These are phyloP conservation scores for Penicillium sp. DNA, from an alignment of 2,329 filamentous ascomycete genomes.

Conservation along the genomic window DNA sequence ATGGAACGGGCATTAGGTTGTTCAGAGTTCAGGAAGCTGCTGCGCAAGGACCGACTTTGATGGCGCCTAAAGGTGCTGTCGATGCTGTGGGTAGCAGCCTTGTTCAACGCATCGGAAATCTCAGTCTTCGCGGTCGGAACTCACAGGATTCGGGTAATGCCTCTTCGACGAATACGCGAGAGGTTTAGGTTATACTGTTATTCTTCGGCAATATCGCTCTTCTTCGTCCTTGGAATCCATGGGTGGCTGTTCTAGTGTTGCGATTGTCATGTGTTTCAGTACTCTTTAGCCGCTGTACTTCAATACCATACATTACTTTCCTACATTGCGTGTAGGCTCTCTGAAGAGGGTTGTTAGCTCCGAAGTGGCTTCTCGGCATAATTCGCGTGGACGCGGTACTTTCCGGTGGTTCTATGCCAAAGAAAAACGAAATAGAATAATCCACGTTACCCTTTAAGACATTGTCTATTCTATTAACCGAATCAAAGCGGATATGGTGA, in stretches of 20 bases:
- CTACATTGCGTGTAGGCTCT: background rate
- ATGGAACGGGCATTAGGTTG: slow-evolving; percentile 78
- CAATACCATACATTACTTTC: background rate
- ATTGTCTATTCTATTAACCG: too few species aligned
- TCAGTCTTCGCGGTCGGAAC: slow-evolving; percentile 56
- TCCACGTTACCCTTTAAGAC: too few species aligned
- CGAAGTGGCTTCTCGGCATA: background rate
- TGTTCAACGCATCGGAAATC: slow-evolving; percentile 77
- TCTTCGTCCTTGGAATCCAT: background rate
- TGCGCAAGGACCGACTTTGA: slow-evolving; percentile 71
- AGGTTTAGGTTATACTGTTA: slow-evolving; percentile 28
- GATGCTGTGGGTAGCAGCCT: slow-evolving; percentile 90
- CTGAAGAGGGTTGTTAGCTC: background rate
- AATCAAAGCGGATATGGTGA: too few species aligned
- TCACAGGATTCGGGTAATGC: slow-evolving; percentile 31
- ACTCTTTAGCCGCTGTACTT: background rate
- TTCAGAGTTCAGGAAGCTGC: slow-evolving; percentile 87
- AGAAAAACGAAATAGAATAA: too few species aligned
- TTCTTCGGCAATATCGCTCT: background rate
- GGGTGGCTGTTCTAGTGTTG: background rate
- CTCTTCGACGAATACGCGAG: slow-evolving; percentile 34
- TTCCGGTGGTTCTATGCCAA: background rate
- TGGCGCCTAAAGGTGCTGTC: slow-evolving; percentile 82
- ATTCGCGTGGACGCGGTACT: too few species aligned
- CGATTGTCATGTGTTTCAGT: slow-evolving; percentile 1